phyloP scores from a whole-genome alignment of 2,329 filamentous ascomycete genomes.

The Dactylellina sp. region DNA sequence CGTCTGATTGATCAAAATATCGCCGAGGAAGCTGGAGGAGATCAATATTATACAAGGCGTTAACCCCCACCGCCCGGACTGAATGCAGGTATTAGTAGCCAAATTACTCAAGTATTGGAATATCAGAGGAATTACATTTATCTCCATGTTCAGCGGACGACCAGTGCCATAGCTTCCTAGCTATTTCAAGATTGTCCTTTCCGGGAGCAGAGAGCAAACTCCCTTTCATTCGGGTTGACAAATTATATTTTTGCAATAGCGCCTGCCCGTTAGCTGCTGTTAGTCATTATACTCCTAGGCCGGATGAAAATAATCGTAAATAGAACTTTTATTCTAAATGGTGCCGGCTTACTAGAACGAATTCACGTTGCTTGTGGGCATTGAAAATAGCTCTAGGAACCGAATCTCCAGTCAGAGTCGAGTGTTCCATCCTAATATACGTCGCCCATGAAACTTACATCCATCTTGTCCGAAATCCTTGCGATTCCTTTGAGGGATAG shows the following conservation, averaged over 20 bases:
- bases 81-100: slow-evolving; percentile 1
- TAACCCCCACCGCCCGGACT: slow-evolving; percentile 6
- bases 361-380: slow-evolving; percentile 39
- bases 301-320: too few relatives aligned
- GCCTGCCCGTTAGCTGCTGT: slow-evolving; percentile 2
- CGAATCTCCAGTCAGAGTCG: not conserved
- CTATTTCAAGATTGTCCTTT: slow-evolving; percentile 50
- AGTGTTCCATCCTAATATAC: not conserved
- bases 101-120: slow-evolving; percentile 8
- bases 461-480: slow-evolving; percentile 27
- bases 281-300: not conserved
- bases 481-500: slow-evolving; percentile 26
- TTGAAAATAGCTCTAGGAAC: slow-evolving; percentile 43
- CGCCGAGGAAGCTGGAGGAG: slow-evolving; percentile 1
- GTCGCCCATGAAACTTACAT: slow-evolving; percentile 36
- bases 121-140: slow-evolving; percentile 28
- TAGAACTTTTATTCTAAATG: too few relatives aligned
- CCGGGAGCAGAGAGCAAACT: slow-evolving; percentile 47
- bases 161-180: slow-evolving; percentile 56
- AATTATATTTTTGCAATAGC: slow-evolving; percentile 34
- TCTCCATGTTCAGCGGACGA: slow-evolving; percentile 53
- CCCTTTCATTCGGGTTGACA: slow-evolving; percentile 38
- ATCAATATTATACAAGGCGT: slow-evolving; percentile 44
- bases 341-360: slow-evolving; percentile 50
- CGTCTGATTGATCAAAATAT: not conserved